Percentiles rank a stretch among this genome's conserved stretches.
These are phyloP conservation scores for Gamarada debralockiae DNA, from an alignment of 495 filamentous ascomycete genomes.

Conservation along the genomic window DNA sequence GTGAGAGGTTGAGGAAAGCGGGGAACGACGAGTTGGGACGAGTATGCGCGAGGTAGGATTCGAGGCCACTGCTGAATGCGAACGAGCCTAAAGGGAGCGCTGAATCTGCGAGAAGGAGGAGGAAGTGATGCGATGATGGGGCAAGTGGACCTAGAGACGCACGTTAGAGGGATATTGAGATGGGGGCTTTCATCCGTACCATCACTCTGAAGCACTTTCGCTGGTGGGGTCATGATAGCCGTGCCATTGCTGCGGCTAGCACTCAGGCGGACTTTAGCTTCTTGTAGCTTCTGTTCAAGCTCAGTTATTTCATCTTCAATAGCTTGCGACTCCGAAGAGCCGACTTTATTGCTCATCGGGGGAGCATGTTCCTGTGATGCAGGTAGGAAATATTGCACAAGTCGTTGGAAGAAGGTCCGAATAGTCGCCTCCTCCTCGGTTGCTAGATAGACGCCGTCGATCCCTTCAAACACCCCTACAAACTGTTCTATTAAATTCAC, in stretches of 20 bases:
- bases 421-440: too few relatives aligned
- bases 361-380: conserved; percentile 8
- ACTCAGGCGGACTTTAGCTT: conserved; percentile 34
- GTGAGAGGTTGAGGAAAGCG: conserved; percentile 72
- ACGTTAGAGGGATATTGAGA: conserved; percentile 8
- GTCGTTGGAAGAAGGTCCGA: too few relatives aligned
- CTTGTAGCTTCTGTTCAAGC: conserved; percentile 43
- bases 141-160: conserved; percentile 11
- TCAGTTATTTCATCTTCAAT: conserved; percentile 49
- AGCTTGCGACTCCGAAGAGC: conserved; percentile 22
- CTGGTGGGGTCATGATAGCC: conserved; percentile 4
- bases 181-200: conserved; percentile 6
- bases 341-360: conserved; percentile 15
- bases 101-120: conserved; percentile 91
- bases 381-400: neutral
- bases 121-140: conserved; percentile 55
- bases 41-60: conserved; percentile 88
- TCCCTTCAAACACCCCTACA: too few relatives aligned
- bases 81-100: conserved; percentile 95
- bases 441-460: too few relatives aligned
- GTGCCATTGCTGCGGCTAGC: neutral
- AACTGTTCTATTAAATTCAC: too few relatives aligned
- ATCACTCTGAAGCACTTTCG: conserved; percentile 10
- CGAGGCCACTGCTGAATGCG: conserved; percentile 90
- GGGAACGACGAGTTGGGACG: conserved; percentile 53